Percentiles rank a stretch among this genome's conserved stretches.
These are phyloP conservation scores for Penicillium parvum DNA, from an alignment of 495 filamentous ascomycete species.

Conservation along the genomic window DNA sequence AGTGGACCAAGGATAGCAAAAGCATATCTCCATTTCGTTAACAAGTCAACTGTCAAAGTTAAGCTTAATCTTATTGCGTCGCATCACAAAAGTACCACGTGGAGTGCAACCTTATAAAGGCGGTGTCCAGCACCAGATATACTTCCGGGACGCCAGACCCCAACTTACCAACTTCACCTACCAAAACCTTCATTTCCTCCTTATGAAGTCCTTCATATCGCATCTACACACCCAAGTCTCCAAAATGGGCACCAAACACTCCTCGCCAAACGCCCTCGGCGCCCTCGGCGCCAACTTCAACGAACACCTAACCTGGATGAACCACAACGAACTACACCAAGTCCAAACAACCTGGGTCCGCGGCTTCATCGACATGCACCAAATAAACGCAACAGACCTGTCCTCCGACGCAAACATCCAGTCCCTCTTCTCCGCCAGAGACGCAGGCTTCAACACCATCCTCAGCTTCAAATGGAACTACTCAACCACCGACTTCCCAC, in stretches of 20 bases:
- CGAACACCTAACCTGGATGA: conserved; percentile 6
- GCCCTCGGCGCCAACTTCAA: conserved; percentile 13
- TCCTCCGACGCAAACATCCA: conserved; percentile 9
- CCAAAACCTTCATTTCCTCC: no score
- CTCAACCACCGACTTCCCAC: conserved; percentile 3
- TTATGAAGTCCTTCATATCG: no score
- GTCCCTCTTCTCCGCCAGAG: conserved; percentile 5
- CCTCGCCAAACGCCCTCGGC: neutral
- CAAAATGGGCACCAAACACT: neutral
- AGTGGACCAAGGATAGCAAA: no score
- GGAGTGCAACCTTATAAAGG: no score
- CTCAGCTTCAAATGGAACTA: conserved; percentile 13
- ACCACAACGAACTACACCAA: conserved; percentile 4
- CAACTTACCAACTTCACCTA: no score
- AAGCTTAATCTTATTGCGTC: no score
- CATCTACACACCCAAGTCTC: neutral
- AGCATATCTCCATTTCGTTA: no score
- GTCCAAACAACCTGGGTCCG: conserved; percentile 11
- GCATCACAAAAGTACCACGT: no score
- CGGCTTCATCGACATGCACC: conserved; percentile 17
- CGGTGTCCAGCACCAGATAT: no score
- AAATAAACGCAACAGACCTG: conserved; percentile 2
- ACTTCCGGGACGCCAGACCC: no score
- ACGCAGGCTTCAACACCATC: conserved; percentile 6
- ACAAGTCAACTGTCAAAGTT: no score